phyloP scores from a whole-genome alignment of 495 filamentous ascomycete genomes.

The Parathielavia appendiculata region DNA sequence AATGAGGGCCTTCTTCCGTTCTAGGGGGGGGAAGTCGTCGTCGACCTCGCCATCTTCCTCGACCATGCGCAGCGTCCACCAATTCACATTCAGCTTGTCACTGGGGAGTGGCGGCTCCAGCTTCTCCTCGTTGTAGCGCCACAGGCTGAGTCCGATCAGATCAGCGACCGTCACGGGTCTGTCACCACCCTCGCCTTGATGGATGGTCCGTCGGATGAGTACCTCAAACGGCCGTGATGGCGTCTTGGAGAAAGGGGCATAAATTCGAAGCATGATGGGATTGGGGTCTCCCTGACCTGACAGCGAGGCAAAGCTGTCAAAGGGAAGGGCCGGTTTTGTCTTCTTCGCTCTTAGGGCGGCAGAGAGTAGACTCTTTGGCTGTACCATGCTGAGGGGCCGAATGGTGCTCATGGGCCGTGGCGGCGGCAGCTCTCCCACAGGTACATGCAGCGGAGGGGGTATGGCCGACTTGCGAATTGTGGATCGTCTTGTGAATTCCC shows the following conservation, averaged over 20 bases:
- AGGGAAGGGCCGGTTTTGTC: conserved; percentile 71
- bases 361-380: conserved; percentile 69
- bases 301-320: conserved; percentile 79
- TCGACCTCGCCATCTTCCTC: conserved; percentile 85
- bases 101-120: conserved; percentile 63
- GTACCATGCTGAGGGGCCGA: conserved; percentile 71
- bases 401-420: conserved; percentile 86
- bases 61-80: conserved; percentile 90
- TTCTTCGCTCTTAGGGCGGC: conserved; percentile 69
- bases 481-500: conserved; percentile 46
- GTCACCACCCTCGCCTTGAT: conserved; percentile 58
- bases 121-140: conserved; percentile 79
- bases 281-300: conserved; percentile 80
- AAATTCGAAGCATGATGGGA: conserved; percentile 79
- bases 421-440: conserved; percentile 73
- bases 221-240: conserved; percentile 70
- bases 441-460: conserved; percentile 50
- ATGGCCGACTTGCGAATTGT: conserved; percentile 42
- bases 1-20: conserved; percentile 68
- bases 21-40: conserved; percentile 86
- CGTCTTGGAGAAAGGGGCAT: conserved; percentile 72
- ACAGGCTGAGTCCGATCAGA: conserved; percentile 82
- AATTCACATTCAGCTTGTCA: conserved; percentile 76
- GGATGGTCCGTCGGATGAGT: conserved; percentile 68
- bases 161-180: conserved; percentile 78